Conservation (phyloP, 306 rosid genomes). For the Inga laurina region DNA sequence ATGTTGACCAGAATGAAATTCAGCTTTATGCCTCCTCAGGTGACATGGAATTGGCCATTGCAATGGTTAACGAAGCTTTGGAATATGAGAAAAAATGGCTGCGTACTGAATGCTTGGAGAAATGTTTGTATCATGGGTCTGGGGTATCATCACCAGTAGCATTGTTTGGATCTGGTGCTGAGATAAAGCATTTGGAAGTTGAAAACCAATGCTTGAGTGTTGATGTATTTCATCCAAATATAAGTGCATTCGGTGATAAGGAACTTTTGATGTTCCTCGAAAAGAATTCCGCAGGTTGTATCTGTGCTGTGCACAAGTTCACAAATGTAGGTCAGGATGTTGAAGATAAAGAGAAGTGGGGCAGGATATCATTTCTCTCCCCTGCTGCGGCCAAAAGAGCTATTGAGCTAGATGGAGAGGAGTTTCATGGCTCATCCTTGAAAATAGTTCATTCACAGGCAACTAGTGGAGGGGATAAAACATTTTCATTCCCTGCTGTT, state of each 20-base stretch:
- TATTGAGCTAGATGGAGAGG: constrained; percentile 49
- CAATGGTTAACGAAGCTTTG: constrained; percentile 48
- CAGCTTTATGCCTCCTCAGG: constrained; percentile 59
- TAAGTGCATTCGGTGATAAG: constrained; percentile 61
- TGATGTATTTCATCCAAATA: constrained; percentile 61
- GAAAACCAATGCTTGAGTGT: constrained; percentile 73
- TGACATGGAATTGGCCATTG: constrained; percentile 52
- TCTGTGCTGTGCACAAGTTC: constrained; percentile 72
- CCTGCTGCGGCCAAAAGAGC: constrained; percentile 79
- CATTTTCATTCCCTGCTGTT: constrained; percentile 72
- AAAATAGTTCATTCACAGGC: constrained; percentile 68
- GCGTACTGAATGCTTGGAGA: constrained; percentile 75
- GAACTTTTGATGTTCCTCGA: constrained; percentile 75
- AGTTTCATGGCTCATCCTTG: constrained; percentile 56
- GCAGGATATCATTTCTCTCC: constrained; percentile 73
- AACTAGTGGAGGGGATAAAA: constrained; percentile 58
- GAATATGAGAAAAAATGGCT: constrained; percentile 63
- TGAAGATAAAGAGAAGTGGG: constrained; percentile 61
- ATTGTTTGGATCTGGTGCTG: constrained; percentile 90
- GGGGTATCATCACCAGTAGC: constrained; percentile 67
- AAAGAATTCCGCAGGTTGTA: constrained; percentile 56
- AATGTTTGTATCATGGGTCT: constrained; percentile 68
- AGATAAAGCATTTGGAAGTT: constrained; percentile 90
- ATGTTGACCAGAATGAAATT: constrained; percentile 60
- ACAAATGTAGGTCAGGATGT: constrained; percentile 45